A percentile compares a stretch with the other conserved stretches of the same genome.
phyloP scores from a whole-genome alignment of 148 eudicot species.

The Polygonum maritimum region DNA sequence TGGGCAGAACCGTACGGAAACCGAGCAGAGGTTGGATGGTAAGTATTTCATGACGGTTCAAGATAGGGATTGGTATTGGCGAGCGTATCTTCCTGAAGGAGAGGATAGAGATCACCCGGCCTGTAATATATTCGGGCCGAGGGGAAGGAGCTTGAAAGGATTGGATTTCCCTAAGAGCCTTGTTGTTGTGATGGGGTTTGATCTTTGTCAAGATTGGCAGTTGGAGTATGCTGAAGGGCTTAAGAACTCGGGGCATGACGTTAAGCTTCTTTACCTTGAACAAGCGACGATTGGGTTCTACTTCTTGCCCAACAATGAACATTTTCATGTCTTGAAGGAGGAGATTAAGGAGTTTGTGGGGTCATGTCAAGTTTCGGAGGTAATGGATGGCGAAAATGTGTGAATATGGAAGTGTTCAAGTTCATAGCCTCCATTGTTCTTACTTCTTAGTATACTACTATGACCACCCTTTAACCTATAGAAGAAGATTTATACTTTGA shows the following conservation, averaged over 20 bases:
- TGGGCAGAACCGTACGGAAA: slow-evolving; percentile 12
- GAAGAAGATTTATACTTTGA: slow-evolving; percentile 2
- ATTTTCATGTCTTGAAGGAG: slow-evolving; percentile 8
- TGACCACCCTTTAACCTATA: slow-evolving; percentile 13
- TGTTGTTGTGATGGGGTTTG: slow-evolving; percentile 11
- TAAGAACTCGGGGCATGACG: slow-evolving; percentile 10
- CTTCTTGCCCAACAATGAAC: slow-evolving; percentile 14
- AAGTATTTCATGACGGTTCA: slow-evolving; percentile 11
- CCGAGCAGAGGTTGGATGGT: slow-evolving; percentile 11
- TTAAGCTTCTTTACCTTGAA: background rate
- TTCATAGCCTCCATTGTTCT: background rate
- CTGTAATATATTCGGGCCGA: slow-evolving; percentile 11
- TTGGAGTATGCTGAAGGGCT: slow-evolving; percentile 9
- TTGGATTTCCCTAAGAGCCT: slow-evolving; percentile 9
- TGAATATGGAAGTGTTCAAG: background rate
- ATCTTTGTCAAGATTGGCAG: slow-evolving; percentile 14
- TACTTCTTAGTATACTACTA: background rate
- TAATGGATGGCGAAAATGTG: background rate
- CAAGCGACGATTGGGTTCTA: slow-evolving; percentile 13
- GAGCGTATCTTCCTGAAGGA: slow-evolving; percentile 11
- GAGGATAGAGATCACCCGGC: slow-evolving; percentile 16
- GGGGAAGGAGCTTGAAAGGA: background rate
- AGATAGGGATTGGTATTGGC: slow-evolving; percentile 15
- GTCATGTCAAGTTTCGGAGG: background rate
- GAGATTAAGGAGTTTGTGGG: slow-evolving; percentile 11